Percentiles rank a stretch among this genome's conserved stretches.
phyloP scores from a whole-genome alignment of 1,284 basidiomycete species.

The Moesziomyces sp. region DNA sequence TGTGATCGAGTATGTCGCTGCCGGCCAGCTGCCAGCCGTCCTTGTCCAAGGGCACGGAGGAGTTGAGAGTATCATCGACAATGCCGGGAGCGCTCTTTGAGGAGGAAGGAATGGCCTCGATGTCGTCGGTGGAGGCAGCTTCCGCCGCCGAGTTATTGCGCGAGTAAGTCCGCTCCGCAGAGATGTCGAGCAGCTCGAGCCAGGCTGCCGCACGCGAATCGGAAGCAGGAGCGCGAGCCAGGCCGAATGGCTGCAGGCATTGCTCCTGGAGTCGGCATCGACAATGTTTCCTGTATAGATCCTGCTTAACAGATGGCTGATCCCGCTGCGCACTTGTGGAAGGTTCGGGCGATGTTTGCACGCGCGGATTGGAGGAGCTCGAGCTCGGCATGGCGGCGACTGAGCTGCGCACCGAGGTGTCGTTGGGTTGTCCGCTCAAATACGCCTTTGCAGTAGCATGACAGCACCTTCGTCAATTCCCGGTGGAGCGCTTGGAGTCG shows the following conservation, averaged over 20 bases:
- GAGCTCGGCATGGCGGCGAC: no score
- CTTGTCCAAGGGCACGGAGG: constrained; percentile 30
- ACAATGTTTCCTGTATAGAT: not conserved
- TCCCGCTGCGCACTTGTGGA: not conserved
- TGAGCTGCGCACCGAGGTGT: no score
- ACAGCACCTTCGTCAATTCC: no score
- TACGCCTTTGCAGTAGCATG: no score
- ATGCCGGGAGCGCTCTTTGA: not conserved
- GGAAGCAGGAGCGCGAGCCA: not conserved
- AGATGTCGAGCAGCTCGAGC: not conserved
- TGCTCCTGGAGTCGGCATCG: not conserved
- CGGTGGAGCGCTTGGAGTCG: no score
- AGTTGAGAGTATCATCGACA: constrained; percentile 1
- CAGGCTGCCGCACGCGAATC: not conserved
- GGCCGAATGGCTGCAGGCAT: constrained; percentile 1
- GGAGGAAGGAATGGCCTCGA: not conserved
- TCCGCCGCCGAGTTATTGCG: not conserved
- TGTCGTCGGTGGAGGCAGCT: no score
- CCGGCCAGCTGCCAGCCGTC: constrained; percentile 48
- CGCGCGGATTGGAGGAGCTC: no score
- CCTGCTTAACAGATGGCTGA: not conserved
- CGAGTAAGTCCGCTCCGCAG: no score
- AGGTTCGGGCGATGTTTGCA: no score
- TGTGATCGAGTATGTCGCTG: not conserved
- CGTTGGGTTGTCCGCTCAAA: no score